Conservation (phyloP, 2,329 filamentous ascomycete species). For the Neoscytalidium dimidiatum region DNA sequence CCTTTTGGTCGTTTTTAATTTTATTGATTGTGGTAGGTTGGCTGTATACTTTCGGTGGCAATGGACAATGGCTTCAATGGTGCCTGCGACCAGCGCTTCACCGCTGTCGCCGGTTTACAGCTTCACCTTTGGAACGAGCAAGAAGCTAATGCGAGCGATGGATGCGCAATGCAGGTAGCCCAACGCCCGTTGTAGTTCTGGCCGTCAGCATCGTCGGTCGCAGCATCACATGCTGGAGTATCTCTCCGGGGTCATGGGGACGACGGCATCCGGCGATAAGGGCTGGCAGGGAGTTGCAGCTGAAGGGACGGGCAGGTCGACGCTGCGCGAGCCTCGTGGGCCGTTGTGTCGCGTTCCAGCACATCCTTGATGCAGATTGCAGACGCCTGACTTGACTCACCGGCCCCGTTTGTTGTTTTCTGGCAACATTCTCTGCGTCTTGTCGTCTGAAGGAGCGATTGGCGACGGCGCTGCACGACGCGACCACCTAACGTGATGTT, state of each 20-base stretch:
- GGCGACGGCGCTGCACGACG: not conserved
- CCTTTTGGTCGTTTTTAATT: not conserved
- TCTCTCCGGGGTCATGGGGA: not conserved
- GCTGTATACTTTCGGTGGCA: not conserved
- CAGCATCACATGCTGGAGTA: not conserved
- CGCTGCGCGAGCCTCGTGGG: conserved; percentile 7
- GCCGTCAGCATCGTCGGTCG: too few relatives aligned
- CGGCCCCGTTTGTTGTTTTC: not conserved
- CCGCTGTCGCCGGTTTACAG: not conserved
- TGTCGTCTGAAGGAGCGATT: not conserved
- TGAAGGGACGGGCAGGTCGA: too few relatives aligned
- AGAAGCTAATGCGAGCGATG: not conserved
- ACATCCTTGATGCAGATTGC: not conserved
- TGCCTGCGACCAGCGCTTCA: not conserved
- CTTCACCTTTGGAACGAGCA: not conserved
- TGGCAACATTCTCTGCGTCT: not conserved
- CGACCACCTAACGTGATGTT: not conserved
- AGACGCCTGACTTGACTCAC: not conserved
- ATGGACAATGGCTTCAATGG: not conserved
- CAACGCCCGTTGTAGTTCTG: not conserved
- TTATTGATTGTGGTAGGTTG: not conserved
- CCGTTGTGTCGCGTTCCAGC: not conserved
- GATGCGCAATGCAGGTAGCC: not conserved
- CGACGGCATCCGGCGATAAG: not conserved
- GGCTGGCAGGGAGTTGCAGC: not conserved